Conservation (phyloP, 164 flowering plant species). For the Dillenia suffruticosa region DNA sequence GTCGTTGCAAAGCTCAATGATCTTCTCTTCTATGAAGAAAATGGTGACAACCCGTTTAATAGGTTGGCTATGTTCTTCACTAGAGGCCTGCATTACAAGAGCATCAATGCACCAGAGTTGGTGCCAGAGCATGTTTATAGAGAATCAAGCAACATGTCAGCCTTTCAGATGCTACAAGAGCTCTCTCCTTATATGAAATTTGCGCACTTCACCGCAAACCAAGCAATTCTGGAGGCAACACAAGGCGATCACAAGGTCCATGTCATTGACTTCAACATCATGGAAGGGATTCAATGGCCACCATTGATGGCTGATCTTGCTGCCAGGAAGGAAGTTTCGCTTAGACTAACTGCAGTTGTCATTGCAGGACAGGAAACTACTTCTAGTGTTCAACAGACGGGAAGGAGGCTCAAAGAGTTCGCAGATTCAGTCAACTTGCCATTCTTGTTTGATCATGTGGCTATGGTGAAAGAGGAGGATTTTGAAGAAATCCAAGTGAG, state of each 20-base stretch:
- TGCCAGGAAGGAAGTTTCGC: conserved; percentile 13
- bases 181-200: conserved; percentile 36
- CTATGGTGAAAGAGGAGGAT: conserved; percentile 20
- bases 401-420: conserved; percentile 29
- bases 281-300: conserved; percentile 46
- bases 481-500: conserved; percentile 13
- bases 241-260: conserved; percentile 20
- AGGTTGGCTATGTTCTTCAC: conserved; percentile 31
- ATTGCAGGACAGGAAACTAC: background rate
- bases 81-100: conserved; percentile 23
- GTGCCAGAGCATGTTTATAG: background rate
- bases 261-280: conserved; percentile 31
- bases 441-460: conserved; percentile 24
- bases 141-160: conserved; percentile 8
- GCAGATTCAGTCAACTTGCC: conserved; percentile 25
- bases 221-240: conserved; percentile 38
- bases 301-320: conserved; percentile 35
- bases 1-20: conserved; percentile 15
- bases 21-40: conserved; percentile 10
- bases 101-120: conserved; percentile 5
- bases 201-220: conserved; percentile 39
- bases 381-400: conserved; percentile 15
- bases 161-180: conserved; percentile 32
- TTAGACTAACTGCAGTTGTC: conserved; percentile 28
- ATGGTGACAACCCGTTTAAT: conserved; percentile 13